Conservation (phyloP, 495 filamentous ascomycete genomes). For the Symbiotaphrina buchneri region DNA sequence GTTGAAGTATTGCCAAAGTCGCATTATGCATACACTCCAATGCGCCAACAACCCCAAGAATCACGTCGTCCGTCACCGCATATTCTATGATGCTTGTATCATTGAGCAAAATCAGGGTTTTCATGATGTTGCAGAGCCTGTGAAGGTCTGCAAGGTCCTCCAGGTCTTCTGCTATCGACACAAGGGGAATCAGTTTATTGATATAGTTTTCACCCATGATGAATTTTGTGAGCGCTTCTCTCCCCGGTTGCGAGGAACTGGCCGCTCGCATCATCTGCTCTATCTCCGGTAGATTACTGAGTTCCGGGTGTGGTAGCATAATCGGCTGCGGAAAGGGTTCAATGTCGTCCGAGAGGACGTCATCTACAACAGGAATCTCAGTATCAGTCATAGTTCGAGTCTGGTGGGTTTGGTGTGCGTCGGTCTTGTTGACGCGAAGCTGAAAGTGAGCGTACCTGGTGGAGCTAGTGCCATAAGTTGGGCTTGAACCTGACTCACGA, state of each 20-base stretch:
- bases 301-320: slow-evolving; percentile 50
- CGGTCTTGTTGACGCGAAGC: slow-evolving; percentile 1
- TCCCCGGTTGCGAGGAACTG: slow-evolving; percentile 47
- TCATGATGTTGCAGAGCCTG: slow-evolving; percentile 93
- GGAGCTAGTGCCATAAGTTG: slow-evolving; percentile 25
- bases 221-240: slow-evolving; percentile 77
- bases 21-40: slow-evolving; percentile 45
- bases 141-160: slow-evolving; percentile 75
- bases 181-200: slow-evolving; percentile 60
- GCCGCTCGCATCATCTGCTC: slow-evolving; percentile 59
- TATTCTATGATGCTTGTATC: slow-evolving; percentile 86
- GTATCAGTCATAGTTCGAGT: slow-evolving; percentile 1
- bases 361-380: slow-evolving; percentile 27
- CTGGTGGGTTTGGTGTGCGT: no score
- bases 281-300: slow-evolving; percentile 62
- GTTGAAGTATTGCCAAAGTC: neutral
- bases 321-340: slow-evolving; percentile 42
- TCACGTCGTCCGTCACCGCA: slow-evolving; percentile 70
- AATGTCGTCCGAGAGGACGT: slow-evolving; percentile 79
- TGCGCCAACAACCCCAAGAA: slow-evolving; percentile 86
- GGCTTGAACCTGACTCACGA: slow-evolving; percentile 67
- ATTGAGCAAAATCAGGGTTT: slow-evolving; percentile 80
- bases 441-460: slow-evolving; percentile 2
- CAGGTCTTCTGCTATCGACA: slow-evolving; percentile 71
- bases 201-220: slow-evolving; percentile 75